These are phyloP conservation scores for Leccinum subtestaceum DNA, from an alignment of 768 basidiomycete genomes.

Conservation along the genomic window DNA sequence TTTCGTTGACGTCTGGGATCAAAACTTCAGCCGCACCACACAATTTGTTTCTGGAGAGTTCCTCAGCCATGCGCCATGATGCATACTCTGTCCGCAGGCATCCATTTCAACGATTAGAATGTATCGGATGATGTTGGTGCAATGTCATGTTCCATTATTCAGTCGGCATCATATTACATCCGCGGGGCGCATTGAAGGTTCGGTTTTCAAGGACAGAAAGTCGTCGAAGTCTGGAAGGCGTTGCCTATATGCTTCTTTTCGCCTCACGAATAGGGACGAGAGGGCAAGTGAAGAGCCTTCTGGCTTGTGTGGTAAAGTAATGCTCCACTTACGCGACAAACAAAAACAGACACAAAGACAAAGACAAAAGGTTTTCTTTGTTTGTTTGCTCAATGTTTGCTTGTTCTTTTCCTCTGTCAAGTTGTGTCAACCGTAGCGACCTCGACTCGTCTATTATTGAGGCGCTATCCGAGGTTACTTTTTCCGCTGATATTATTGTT, in stretches of 20 bases:
- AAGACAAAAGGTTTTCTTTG: background rate
- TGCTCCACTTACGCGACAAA: slow-evolving; percentile 1
- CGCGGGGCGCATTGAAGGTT: background rate
- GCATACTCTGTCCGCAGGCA: background rate
- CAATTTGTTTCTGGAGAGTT: background rate
- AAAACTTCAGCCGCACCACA: background rate
- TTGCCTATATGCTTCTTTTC: background rate
- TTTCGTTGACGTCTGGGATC: slow-evolving; percentile 60
- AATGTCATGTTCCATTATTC: background rate
- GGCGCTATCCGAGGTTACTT: background rate
- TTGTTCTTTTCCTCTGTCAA: background rate
- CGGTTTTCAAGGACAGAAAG: background rate
- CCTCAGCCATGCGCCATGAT: background rate
- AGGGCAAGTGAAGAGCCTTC: background rate
- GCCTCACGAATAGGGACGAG: slow-evolving; percentile 11
- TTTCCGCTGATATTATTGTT: background rate
- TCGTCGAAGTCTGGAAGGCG: background rate
- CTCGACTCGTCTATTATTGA: background rate
- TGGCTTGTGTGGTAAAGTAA: slow-evolving; percentile 10
- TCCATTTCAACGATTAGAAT: background rate
- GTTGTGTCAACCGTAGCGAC: background rate
- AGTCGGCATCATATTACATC: background rate
- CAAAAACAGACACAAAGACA: background rate
- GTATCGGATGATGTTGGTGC: background rate
- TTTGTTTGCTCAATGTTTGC: background rate